Conservation (phyloP, 148 eudicot genomes). For the Rhododendron ferrugineum region DNA sequence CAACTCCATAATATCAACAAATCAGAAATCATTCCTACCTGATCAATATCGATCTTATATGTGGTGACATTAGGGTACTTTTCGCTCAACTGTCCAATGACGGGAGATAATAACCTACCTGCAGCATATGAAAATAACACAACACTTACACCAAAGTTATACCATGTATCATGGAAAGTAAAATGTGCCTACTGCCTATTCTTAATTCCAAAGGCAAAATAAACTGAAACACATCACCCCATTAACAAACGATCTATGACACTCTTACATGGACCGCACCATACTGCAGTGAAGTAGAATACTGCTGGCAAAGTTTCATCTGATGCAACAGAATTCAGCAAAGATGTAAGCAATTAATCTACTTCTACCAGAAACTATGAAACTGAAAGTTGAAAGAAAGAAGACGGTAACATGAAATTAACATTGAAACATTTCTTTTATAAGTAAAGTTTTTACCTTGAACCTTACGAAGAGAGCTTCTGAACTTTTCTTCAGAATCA, state of each 20-base stretch:
- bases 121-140: slow-evolving; percentile 21
- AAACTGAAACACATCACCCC: neutral
- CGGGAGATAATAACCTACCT: slow-evolving; percentile 48
- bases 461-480: slow-evolving; percentile 52
- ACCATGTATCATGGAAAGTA: neutral
- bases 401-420: neutral
- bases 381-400: slow-evolving; percentile 4
- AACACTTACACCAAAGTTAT: neutral
- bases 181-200: neutral
- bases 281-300: slow-evolving; percentile 87
- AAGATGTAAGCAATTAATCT: neutral
- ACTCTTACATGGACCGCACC: slow-evolving; percentile 98
- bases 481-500: slow-evolving; percentile 69
- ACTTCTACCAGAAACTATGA: neutral
- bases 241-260: neutral
- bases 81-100: slow-evolving; percentile 51
- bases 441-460: slow-evolving; percentile 37
- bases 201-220: neutral
- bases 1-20: neutral
- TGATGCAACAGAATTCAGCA: slow-evolving; percentile 18
- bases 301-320: slow-evolving; percentile 74
- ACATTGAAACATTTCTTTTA: neutral
- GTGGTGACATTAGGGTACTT: slow-evolving; percentile 62
- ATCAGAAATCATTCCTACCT: slow-evolving; percentile 33
- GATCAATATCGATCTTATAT: slow-evolving; percentile 86